A percentile compares a stretch with the other conserved stretches of the same genome.
Conservation (phyloP, 1,139 yeast species). For the Hanseniaspora sp. region DNA sequence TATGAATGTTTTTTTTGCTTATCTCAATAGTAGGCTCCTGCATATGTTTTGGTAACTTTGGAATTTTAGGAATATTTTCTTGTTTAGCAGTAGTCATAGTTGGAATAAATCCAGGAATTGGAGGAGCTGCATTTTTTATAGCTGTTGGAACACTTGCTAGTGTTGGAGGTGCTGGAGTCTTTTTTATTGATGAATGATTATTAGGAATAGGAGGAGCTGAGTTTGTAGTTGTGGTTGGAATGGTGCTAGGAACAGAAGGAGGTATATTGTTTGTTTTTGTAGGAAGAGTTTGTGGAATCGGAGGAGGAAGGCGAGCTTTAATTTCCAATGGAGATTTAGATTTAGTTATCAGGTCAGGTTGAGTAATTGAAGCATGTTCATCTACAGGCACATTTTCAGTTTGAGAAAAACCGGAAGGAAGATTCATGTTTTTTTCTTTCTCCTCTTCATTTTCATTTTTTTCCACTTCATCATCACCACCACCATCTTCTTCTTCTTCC, state of each 20-base stretch:
- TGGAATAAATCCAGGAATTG: conserved; percentile 17
- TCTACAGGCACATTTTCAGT: too few species aligned
- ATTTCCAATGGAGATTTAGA: too few species aligned
- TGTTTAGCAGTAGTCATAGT: not conserved
- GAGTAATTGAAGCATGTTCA: too few species aligned
- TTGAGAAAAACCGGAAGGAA: too few species aligned
- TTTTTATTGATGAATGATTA: conserved; percentile 15
- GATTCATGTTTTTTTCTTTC: too few species aligned
- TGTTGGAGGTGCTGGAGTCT: conserved; percentile 18
- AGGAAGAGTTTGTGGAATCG: not conserved
- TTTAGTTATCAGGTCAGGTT: too few species aligned
- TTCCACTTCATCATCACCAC: too few species aligned
- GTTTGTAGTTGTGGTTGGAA: conserved; percentile 3
- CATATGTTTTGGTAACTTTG: not conserved
- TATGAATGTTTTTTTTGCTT: not conserved
- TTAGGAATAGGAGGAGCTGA: conserved; percentile 20
- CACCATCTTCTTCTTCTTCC: too few species aligned
- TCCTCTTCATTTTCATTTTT: too few species aligned
- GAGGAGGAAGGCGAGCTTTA: too few species aligned
- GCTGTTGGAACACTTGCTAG: conserved; percentile 20
- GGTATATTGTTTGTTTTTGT: not conserved
- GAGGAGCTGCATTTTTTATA: conserved; percentile 21
- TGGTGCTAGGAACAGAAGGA: not conserved
- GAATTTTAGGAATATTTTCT: not conserved
- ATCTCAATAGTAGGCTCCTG: not conserved